Conservation (phyloP, 2,329 filamentous ascomycete genomes). For the Colletotrichum simmondsii region DNA sequence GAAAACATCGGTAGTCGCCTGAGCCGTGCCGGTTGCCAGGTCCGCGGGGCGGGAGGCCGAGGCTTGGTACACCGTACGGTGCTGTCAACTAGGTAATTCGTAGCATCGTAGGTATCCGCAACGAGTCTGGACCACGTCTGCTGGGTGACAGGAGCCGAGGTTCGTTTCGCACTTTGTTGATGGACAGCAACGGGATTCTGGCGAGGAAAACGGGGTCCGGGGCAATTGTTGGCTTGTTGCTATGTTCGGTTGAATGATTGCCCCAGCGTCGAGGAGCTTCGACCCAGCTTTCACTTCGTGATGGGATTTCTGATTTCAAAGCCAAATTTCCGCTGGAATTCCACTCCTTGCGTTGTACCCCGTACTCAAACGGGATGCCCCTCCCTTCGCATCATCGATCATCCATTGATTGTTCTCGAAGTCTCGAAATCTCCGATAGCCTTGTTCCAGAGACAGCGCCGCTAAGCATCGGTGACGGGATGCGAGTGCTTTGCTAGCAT, state of each 20-base stretch:
- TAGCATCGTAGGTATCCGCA: not conserved
- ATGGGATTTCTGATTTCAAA: conserved; percentile 32
- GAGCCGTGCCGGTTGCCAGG: conserved; percentile 16
- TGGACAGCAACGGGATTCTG: not conserved
- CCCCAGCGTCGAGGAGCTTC: not conserved
- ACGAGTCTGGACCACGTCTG: conserved; percentile 9
- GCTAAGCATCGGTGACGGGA: not conserved
- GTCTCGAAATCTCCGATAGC: conserved; percentile 4
- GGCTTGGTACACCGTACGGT: not conserved
- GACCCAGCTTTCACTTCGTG: not conserved
- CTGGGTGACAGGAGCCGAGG: conserved; percentile 22
- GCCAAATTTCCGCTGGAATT: conserved; percentile 24
- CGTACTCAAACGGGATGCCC: not conserved
- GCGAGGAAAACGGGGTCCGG: conserved; percentile 7
- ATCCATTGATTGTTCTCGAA: conserved; percentile 7
- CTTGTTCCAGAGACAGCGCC: not conserved
- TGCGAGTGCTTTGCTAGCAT: conserved; percentile 16
- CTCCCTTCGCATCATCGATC: conserved; percentile 11
- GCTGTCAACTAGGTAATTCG: not conserved
- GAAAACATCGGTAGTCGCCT: not conserved
- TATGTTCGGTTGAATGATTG: conserved; percentile 23
- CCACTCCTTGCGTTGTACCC: not conserved
- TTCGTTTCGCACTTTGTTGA: not conserved
- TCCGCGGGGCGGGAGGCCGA: conserved; percentile 16
- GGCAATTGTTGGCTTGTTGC: conserved; percentile 13